Conservation (phyloP, 2,329 filamentous ascomycete genomes). For the Fusarium virguliforme region DNA sequence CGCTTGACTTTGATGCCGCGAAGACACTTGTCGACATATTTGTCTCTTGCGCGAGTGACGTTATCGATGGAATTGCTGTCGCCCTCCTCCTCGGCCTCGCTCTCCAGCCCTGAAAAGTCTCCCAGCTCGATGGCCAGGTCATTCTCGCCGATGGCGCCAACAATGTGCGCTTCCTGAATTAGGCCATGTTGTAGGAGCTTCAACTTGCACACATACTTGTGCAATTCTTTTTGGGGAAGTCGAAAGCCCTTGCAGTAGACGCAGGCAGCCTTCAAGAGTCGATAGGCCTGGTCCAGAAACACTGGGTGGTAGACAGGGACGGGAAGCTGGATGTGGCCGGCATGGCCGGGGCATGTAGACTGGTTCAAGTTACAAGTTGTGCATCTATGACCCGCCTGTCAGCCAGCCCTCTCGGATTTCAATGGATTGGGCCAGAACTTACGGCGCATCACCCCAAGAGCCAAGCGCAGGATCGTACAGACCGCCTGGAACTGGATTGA, state of each 20-base stretch:
- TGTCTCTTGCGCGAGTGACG: conserved; percentile 68
- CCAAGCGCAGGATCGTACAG: conserved; percentile 94
- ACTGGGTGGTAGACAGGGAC: conserved; percentile 96
- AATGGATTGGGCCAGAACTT: conserved; percentile 50
- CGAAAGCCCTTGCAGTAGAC: conserved; percentile 91
- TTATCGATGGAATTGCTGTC: conserved; percentile 65
- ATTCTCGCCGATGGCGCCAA: conserved; percentile 68
- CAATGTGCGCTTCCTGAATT: conserved; percentile 75
- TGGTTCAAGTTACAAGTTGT: conserved; percentile 91
- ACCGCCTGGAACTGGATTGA: conserved; percentile 91
- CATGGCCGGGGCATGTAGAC: conserved; percentile 89
- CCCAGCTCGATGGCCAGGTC: conserved; percentile 58
- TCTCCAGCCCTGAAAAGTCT: conserved; percentile 61
- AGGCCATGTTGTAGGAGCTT: conserved; percentile 89
- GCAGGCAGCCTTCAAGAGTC: conserved; percentile 89
- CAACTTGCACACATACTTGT: conserved; percentile 87
- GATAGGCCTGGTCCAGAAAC: conserved; percentile 92
- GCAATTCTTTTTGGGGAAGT: conserved; percentile 81
- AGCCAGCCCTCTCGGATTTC: conserved; percentile 20
- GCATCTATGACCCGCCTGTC: conserved; percentile 71
- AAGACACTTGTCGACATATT: conserved; percentile 82
- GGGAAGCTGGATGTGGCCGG: conserved; percentile 95
- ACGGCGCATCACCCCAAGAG: conserved; percentile 89
- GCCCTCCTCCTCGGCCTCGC: conserved; percentile 77
- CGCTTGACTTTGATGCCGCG: conserved; percentile 69